A percentile compares a stretch with the other conserved stretches of the same genome.
These are phyloP conservation scores for Debaryomyces prosopidis DNA, from an alignment of 805 yeast species.

Conservation along the genomic window DNA sequence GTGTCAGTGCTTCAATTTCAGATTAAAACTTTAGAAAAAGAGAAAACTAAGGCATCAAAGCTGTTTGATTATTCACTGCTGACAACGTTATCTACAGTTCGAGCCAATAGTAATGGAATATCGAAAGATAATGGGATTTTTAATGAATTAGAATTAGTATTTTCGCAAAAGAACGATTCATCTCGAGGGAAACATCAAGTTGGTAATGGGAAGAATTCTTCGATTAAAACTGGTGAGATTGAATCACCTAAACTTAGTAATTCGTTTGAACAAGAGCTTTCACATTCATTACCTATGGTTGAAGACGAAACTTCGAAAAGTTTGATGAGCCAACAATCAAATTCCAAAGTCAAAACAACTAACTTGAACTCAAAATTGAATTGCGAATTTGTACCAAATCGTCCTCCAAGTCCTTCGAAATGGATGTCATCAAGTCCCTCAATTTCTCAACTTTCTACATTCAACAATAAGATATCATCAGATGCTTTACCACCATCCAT, in stretches of 20 bases:
- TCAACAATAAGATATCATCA: slow-evolving; percentile 5
- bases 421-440: not conserved
- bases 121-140: slow-evolving; percentile 9
- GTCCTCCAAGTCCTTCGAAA: not conserved
- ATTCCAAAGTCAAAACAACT: too few species aligned
- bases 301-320: too few species aligned
- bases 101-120: not conserved
- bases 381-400: not conserved
- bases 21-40: slow-evolving; percentile 19
- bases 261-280: too few species aligned
- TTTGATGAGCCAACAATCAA: too few species aligned
- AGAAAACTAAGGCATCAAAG: slow-evolving; percentile 6
- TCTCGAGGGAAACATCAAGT: not conserved
- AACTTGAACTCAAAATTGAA: not conserved
- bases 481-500: slow-evolving; percentile 14
- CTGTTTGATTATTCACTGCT: slow-evolving; percentile 4
- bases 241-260: not conserved
- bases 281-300: too few species aligned
- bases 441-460: not conserved
- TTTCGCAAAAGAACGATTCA: slow-evolving; percentile 1
- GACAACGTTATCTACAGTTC: slow-evolving; percentile 4
- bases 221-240: not conserved
- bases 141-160: slow-evolving; percentile 14
- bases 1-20: slow-evolving; percentile 25
- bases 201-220: not conserved